Conservation (phyloP, 345 rosid species). For the Euphorbia tirucalli region DNA sequence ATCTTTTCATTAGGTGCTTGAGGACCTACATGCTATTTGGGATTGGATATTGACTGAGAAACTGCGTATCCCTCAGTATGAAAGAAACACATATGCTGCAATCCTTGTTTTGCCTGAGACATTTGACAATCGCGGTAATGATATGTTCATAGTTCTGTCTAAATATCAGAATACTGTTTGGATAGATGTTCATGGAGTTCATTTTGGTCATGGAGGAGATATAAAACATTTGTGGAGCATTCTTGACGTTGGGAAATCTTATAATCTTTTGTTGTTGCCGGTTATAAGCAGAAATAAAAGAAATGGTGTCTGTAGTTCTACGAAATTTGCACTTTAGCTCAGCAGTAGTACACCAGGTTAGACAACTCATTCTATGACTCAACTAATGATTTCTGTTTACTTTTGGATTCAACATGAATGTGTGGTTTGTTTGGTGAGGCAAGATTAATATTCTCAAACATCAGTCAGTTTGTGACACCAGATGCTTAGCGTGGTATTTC, state of each 20-base stretch:
- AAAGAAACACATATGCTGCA: constrained; percentile 70
- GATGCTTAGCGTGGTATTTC: neutral
- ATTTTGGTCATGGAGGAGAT: neutral
- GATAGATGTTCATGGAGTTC: neutral
- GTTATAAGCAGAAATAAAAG: constrained; percentile 71
- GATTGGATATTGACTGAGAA: constrained; percentile 81
- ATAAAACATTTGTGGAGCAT: neutral
- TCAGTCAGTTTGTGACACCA: neutral
- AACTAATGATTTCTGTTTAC: constrained; percentile 4
- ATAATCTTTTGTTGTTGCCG: constrained; percentile 14
- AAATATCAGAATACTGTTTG: neutral
- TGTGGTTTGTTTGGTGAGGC: too few species aligned
- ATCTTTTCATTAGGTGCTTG: constrained; percentile 54
- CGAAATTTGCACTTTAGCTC: constrained; percentile 73
- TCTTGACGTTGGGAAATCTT: neutral
- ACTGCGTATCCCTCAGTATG: constrained; percentile 56
- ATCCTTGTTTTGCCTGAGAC: constrained; percentile 83
- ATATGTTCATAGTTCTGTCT: neutral
- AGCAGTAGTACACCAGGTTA: constrained; percentile 92
- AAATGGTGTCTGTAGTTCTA: constrained; percentile 64
- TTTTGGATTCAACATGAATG: neutral
- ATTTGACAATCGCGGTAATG: constrained; percentile 88
- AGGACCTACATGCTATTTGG: constrained; percentile 80
- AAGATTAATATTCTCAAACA: neutral
- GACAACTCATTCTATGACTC: constrained; percentile 1